Conservation (phyloP, 2,329 filamentous ascomycete genomes). For the Xylaria sp. region DNA sequence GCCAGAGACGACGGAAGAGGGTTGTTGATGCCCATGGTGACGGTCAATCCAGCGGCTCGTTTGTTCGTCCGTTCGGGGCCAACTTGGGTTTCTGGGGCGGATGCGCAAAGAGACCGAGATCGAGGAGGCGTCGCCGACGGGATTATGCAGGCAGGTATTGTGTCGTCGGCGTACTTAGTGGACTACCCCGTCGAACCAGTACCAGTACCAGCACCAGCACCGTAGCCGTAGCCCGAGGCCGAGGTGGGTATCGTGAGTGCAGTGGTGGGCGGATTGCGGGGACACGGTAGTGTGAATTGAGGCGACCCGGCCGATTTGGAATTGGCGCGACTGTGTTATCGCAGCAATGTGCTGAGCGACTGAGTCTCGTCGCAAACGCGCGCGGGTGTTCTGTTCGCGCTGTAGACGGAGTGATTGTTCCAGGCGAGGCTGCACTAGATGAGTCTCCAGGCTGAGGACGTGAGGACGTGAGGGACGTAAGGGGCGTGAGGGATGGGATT, state of each 20-base stretch:
- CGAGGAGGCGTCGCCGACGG: slow-evolving; percentile 3
- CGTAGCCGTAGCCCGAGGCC: neutral
- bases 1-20: slow-evolving; percentile 70
- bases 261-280: slow-evolving; percentile 17
- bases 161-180: neutral
- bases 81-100: no score
- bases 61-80: neutral
- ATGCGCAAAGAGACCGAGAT: neutral
- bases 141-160: slow-evolving; percentile 13
- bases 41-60: slow-evolving; percentile 6
- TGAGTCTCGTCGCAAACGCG: neutral
- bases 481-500: no score
- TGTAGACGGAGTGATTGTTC: no score
- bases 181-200: no score
- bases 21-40: slow-evolving; percentile 67
- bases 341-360: neutral
- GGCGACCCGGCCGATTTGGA: slow-evolving; percentile 25
- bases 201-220: no score
- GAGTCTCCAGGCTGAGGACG: no score
- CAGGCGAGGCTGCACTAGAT: no score
- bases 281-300: neutral
- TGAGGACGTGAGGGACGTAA: no score
- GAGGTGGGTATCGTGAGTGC: slow-evolving; percentile 15
- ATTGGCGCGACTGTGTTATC: neutral
- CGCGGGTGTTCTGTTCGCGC: neutral